These are phyloP conservation scores for Aureobasidium vineae DNA, from an alignment of 2,329 filamentous ascomycete genomes.

Conservation along the genomic window DNA sequence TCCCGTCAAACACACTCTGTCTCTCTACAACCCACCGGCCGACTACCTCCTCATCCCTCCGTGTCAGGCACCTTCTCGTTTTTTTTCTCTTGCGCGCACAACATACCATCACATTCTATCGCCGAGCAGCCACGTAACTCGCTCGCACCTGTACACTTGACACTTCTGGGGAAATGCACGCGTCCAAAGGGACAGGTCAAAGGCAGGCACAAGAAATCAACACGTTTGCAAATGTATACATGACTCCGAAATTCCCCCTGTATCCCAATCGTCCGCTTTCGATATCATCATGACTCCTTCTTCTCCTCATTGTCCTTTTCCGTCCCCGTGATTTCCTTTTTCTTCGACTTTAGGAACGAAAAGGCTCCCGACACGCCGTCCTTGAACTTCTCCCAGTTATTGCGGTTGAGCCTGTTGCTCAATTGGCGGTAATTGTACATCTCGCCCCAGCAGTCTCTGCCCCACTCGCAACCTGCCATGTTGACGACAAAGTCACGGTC, in stretches of 20 bases:
- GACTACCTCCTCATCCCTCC: neutral
- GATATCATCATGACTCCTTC: conserved; percentile 20
- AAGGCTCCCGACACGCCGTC: conserved; percentile 46
- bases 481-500: conserved; percentile 95
- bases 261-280: conserved; percentile 18
- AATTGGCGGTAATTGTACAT: conserved; percentile 94
- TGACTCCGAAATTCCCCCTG: conserved; percentile 24
- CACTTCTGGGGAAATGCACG: neutral
- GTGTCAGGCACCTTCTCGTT: neutral
- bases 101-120: neutral
- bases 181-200: neutral
- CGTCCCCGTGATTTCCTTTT: conserved; percentile 27
- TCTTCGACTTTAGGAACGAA: conserved; percentile 32
- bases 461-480: conserved; percentile 98
- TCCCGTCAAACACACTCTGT: neutral
- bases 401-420: conserved; percentile 85
- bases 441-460: conserved; percentile 94
- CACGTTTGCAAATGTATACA: conserved; percentile 27
- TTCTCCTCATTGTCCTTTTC: conserved; percentile 12
- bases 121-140: neutral
- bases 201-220: conserved; percentile 25
- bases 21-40: neutral
- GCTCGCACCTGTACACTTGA: neutral
- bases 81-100: neutral
- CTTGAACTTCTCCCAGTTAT: conserved; percentile 68